A percentile compares a stretch with the other conserved stretches of the same genome.
These are phyloP conservation scores for Trichoderma atrobrunneum DNA, from an alignment of 2,329 filamentous ascomycete genomes.

Conservation along the genomic window DNA sequence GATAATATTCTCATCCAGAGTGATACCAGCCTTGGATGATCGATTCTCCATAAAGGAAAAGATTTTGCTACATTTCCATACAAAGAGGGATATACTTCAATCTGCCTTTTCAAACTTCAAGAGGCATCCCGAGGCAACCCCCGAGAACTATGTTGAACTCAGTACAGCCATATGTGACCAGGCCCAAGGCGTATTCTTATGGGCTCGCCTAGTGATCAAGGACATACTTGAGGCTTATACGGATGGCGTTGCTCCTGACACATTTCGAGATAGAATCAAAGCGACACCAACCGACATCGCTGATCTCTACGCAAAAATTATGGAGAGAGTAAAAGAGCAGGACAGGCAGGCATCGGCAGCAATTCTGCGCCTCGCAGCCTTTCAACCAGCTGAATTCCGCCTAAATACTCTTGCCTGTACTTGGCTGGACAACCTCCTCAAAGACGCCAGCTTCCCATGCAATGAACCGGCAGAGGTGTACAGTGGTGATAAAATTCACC, in stretches of 20 bases:
- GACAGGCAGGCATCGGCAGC: not conserved
- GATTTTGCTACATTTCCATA: not conserved
- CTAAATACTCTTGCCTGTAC: not conserved
- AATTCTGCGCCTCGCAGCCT: not conserved
- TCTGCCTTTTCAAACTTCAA: not conserved
- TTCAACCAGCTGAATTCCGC: not conserved
- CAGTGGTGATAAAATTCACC: fast-evolving
- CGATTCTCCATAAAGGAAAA: not conserved
- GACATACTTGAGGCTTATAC: not conserved
- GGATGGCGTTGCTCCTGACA: not conserved
- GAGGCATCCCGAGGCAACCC: not conserved
- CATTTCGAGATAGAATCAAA: not conserved
- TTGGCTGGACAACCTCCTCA: not conserved
- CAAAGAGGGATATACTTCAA: not conserved
- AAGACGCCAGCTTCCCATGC: not conserved
- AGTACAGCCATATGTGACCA: not conserved
- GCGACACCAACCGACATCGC: not conserved
- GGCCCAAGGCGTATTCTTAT: not conserved
- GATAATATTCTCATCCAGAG: not conserved
- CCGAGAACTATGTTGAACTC: not conserved
- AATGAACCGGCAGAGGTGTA: not conserved
- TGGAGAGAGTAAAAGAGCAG: not conserved
- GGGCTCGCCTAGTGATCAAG: not conserved
- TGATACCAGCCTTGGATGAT: not conserved
- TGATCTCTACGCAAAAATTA: not conserved